phyloP scores from a whole-genome alignment of 441 rosid species.

The Eutrema salsugineum region DNA sequence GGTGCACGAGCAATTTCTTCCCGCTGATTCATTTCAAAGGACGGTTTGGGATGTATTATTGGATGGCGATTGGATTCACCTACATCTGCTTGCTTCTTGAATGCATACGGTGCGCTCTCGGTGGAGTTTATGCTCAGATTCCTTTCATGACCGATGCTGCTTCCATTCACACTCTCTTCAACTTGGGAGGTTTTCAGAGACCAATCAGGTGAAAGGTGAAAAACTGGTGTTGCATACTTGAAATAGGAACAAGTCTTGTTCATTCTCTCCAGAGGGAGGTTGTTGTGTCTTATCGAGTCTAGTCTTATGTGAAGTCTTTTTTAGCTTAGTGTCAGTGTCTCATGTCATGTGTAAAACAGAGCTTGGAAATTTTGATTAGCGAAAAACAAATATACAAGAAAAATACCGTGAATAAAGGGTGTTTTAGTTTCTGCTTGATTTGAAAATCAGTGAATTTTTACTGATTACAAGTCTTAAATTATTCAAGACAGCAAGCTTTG shows the following conservation, averaged over 20 bases:
- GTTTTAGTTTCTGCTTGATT: not conserved
- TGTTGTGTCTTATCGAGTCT: not conserved
- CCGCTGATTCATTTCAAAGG: conserved; percentile 72
- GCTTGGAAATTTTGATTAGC: not conserved
- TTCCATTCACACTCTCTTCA: conserved; percentile 55
- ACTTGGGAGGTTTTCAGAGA: conserved; percentile 54
- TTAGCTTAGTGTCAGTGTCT: conserved; percentile 7
- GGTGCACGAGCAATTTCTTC: conserved; percentile 60
- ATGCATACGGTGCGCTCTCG: conserved; percentile 63
- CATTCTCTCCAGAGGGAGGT: not conserved
- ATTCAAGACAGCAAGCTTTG: not conserved
- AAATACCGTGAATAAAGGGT: not conserved
- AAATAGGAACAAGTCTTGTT: not conserved
- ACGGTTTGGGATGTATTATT: conserved; percentile 52
- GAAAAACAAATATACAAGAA: not conserved
- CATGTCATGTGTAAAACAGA: conserved; percentile 16
- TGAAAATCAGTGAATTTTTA: not conserved
- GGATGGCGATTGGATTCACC: conserved; percentile 57
- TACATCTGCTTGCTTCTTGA: conserved; percentile 50
- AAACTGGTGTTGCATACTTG: not conserved
- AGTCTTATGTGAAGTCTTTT: not conserved
- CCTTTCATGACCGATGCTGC: conserved; percentile 68
- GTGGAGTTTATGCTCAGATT: conserved; percentile 54
- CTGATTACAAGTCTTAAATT: not conserved
- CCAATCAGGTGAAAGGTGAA: conserved; percentile 35